phyloP scores from a whole-genome alignment of 2,329 filamentous ascomycete genomes.

The Aspergillus spinulosporus region DNA sequence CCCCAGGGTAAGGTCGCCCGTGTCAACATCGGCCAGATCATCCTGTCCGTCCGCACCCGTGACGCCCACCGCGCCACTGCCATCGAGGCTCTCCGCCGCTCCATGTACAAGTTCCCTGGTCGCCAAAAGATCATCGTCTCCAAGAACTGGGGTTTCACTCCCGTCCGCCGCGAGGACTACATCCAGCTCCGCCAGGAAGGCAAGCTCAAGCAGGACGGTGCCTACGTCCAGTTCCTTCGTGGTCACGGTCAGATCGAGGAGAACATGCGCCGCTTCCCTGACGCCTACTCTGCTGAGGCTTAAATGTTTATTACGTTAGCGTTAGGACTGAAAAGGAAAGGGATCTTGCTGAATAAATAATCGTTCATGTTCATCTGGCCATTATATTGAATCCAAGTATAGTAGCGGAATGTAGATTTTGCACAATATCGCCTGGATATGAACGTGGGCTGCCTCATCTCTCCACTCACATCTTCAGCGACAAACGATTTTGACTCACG shows the following conservation, averaged over 20 bases:
- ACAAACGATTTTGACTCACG: no score
- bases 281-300: conserved; percentile 65
- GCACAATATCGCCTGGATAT: no score
- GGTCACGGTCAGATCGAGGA: conserved; percentile 82
- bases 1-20: conserved; percentile 97
- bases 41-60: conserved; percentile 95
- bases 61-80: conserved; percentile 88
- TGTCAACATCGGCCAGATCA: conserved; percentile 99
- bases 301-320: conserved; percentile 33
- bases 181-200: conserved; percentile 91
- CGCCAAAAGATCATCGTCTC: conserved; percentile 99
- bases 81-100: conserved; percentile 97
- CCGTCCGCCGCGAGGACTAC: conserved; percentile 96
- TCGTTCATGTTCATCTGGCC: conserved; percentile 2
- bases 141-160: conserved; percentile 99
- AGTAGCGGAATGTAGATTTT: no score
- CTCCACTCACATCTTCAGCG: no score
- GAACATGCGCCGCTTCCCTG: conserved; percentile 95
- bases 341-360: conserved; percentile 15
- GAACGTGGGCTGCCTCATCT: no score
- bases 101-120: conserved; percentile 99
- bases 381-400: no score
- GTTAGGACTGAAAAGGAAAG: conserved; percentile 27
- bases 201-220: conserved; percentile 93
- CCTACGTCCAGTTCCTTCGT: conserved; percentile 98